Base-by-base conservation (phyloP, 768 basidiomycete species). In the Suillus spraguei region DNA sequence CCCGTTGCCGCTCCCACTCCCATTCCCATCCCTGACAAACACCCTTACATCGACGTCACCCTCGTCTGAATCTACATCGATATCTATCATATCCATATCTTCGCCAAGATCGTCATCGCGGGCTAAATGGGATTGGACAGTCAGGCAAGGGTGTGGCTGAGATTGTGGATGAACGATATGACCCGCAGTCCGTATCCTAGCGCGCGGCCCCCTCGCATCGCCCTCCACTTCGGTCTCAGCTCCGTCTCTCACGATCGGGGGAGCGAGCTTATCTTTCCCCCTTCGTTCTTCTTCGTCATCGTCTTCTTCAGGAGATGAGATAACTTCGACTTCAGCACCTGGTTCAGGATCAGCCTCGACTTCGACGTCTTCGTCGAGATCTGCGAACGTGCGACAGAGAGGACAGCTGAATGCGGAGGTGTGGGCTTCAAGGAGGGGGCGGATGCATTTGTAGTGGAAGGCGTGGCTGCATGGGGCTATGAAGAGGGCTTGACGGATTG, bases 381-480 rank as follows among this genome's bases (percentile, higher is more conserved):
- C 91, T 16, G 95, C 95, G 70, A 91, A 99, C 0, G 95, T 95
- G 46, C 97, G 83, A 75, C 97, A 99, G 8, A 99, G 85, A 0
- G 97, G 97, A 71, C 97, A 99, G 16, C 88, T 92, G 79, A 99
- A 99, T 7, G 92, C 91, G 0, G 96, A 94, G 69, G 95, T 88
- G 76, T 98, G 94, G n/a, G 84, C 77, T 67, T 92, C 85, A 49
- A 98, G 83, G 13, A 99, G 82, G 2, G 96, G 97, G 0, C 95
- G 86, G 64, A 99, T 95, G 75, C 97, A 98, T 77, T 98, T 99
- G 85, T 93, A 95, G 79, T 95, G 94, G 81, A 93, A 94, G 0
- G 95, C 89, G 75, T 99, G 97, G 1, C 94, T 95, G 77, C 97
- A 99, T 0, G 97, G 97, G 35, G 97, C 95, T 72, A 99, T 96